These are phyloP conservation scores for Pseudogymnoascus sp. DNA, from an alignment of 2,329 filamentous ascomycete species.

Conservation along the genomic window DNA sequence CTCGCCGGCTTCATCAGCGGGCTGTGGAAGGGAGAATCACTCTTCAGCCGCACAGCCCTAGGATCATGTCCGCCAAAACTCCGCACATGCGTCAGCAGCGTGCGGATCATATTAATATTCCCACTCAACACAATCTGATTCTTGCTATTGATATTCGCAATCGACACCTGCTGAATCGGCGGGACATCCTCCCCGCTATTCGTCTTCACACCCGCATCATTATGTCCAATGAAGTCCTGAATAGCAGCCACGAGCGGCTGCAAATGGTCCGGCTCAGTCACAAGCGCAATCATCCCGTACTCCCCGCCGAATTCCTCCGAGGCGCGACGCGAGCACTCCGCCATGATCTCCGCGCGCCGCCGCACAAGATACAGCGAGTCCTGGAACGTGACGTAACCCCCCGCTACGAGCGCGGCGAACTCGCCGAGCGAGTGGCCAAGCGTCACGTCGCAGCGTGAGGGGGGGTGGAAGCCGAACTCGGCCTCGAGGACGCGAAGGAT, in stretches of 20 bases:
- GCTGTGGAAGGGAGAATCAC: slow-evolving; percentile 84
- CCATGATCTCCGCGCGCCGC: slow-evolving; percentile 75
- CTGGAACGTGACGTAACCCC: slow-evolving; percentile 68
- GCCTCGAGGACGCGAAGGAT: slow-evolving; percentile 81
- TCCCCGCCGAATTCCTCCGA: slow-evolving; percentile 64
- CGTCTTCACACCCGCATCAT: slow-evolving; percentile 55
- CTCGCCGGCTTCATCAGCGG: slow-evolving; percentile 85
- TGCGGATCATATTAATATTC: slow-evolving; percentile 73
- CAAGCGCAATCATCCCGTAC: slow-evolving; percentile 89
- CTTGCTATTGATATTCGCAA: slow-evolving; percentile 92
- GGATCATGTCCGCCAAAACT: slow-evolving; percentile 91
- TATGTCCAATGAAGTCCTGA: slow-evolving; percentile 68
- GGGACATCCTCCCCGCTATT: slow-evolving; percentile 62
- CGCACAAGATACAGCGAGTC: slow-evolving; percentile 74
- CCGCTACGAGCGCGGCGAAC: slow-evolving; percentile 83
- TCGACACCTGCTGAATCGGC: slow-evolving; percentile 76
- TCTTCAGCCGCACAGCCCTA: slow-evolving; percentile 76
- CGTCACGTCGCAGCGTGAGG: slow-evolving; percentile 68
- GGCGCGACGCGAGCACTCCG: slow-evolving; percentile 62
- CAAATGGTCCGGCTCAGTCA: slow-evolving; percentile 78
- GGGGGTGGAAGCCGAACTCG: slow-evolving; percentile 71
- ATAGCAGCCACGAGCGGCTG: slow-evolving; percentile 63
- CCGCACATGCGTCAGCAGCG: slow-evolving; percentile 73
- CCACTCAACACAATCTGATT: slow-evolving; percentile 94
- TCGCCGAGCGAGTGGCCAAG: slow-evolving; percentile 89